Conservation (phyloP, 208 protist species). For the Herpetomonas tarakana region DNA sequence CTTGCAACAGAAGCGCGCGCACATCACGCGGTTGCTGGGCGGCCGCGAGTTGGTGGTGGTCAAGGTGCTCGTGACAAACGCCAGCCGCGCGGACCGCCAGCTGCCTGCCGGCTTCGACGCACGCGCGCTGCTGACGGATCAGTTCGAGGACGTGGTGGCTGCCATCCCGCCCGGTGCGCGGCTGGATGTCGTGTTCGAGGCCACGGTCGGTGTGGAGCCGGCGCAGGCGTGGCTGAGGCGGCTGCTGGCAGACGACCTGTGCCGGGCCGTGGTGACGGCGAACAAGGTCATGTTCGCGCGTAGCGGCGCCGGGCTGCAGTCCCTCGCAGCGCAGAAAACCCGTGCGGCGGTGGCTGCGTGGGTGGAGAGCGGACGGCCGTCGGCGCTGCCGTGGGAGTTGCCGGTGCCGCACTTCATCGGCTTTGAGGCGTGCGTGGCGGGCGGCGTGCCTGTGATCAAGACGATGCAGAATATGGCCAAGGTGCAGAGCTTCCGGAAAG, state of each 20-base stretch:
- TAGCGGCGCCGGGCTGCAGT: conserved; percentile 24
- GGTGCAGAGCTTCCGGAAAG: conserved; percentile 23
- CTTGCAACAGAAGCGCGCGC: conserved; percentile 20
- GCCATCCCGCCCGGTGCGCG: conserved; percentile 15
- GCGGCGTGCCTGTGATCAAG: conserved; percentile 33
- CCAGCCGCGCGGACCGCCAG: conserved; percentile 3
- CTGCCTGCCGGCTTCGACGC: conserved; percentile 15
- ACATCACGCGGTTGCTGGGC: conserved; percentile 19
- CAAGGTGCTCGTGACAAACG: conserved; percentile 27
- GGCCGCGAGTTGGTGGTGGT: conserved; percentile 22
- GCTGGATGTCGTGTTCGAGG: conserved; percentile 31
- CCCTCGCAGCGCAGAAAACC: conserved; percentile 15
- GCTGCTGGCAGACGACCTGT: conserved; percentile 23
- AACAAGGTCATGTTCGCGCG: conserved; percentile 39
- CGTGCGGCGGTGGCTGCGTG: conserved; percentile 8
- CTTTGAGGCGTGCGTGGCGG: conserved; percentile 30
- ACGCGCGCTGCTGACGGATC: conserved; percentile 10
- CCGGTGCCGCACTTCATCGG: conserved; percentile 13
- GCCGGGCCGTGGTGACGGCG: conserved; percentile 32
- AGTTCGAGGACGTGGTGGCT: conserved; percentile 23
- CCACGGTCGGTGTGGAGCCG: conserved; percentile 30
- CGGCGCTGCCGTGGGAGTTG: not conserved
- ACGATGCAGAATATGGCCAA: conserved; percentile 23
- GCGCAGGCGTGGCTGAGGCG: conserved; percentile 22
- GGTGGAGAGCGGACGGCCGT: conserved; percentile 8